Conservation (phyloP, 164 flowering plant species). For the Vitis amurensis region DNA sequence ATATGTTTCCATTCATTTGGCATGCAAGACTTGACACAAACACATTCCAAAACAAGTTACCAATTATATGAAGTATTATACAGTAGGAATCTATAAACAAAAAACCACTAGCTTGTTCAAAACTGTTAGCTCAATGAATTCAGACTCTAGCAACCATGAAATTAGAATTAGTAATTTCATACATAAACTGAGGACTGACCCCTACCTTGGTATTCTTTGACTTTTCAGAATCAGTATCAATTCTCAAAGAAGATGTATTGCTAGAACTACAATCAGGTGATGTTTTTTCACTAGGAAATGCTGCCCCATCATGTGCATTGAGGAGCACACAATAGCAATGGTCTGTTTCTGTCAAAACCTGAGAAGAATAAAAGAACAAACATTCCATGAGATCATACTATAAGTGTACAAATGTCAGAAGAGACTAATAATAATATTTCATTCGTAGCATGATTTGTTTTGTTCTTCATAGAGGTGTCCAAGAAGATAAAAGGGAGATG, state of each 20-base stretch:
- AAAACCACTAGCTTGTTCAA: not conserved
- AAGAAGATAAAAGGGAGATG: no score
- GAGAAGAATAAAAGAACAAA: not conserved
- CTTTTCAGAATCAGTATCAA: constrained; percentile 37
- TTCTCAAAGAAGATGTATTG: constrained; percentile 27
- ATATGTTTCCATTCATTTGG: no score
- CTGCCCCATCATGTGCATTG: constrained; percentile 94
- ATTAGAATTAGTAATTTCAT: not conserved
- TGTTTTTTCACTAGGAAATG: constrained; percentile 65
- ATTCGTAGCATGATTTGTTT: no score
- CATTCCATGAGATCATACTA: no score
- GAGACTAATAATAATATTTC: no score
- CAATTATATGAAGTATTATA: no score
- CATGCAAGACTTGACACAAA: no score
- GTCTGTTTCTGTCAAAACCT: constrained; percentile 91
- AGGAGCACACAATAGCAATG: constrained; percentile 97
- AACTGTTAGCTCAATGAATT: no score
- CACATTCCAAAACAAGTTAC: no score
- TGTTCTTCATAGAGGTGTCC: no score
- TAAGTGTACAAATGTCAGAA: no score
- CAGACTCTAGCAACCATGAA: not conserved
- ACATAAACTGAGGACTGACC: constrained; percentile 2
- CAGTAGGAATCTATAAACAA: no score
- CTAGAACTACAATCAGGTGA: constrained; percentile 34
- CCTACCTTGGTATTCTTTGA: constrained; percentile 64